These are phyloP conservation scores for Kwoniella newhampshirensis DNA, from an alignment of 768 basidiomycete species.

Conservation along the genomic window DNA sequence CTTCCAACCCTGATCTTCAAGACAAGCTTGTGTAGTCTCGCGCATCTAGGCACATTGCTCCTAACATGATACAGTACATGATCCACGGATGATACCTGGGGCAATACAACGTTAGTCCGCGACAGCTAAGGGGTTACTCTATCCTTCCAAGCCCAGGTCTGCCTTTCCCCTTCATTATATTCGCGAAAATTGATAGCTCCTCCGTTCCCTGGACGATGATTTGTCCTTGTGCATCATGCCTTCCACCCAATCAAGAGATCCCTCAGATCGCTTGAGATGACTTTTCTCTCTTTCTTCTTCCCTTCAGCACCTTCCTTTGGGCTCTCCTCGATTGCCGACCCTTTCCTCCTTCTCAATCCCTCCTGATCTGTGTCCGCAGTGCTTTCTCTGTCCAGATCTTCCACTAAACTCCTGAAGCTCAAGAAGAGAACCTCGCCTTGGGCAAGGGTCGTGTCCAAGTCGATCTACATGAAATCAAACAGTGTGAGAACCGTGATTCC, in stretches of 20 bases:
- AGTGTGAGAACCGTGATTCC: neutral
- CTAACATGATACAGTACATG: too few relatives aligned
- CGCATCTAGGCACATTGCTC: too few relatives aligned
- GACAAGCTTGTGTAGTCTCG: too few relatives aligned
- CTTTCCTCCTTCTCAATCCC: constrained; percentile 9
- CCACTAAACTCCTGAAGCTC: constrained; percentile 82
- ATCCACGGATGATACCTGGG: too few relatives aligned
- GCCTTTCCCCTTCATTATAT: too few relatives aligned
- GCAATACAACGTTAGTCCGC: too few relatives aligned
- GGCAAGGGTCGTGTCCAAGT: constrained; percentile 88
- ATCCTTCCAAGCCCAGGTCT: too few relatives aligned
- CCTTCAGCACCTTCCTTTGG: neutral
- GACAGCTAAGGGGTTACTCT: too few relatives aligned
- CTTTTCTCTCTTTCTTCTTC: constrained; percentile 9
- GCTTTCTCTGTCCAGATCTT: constrained; percentile 69
- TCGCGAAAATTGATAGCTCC: neutral
- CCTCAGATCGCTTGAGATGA: constrained; percentile 19
- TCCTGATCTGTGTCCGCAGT: constrained; percentile 6
- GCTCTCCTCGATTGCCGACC: neutral
- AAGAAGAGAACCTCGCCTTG: constrained; percentile 97
- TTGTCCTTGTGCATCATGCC: neutral
- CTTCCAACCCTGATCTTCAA: too few relatives aligned
- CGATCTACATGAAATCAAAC: constrained; percentile 58
- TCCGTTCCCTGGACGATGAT: too few relatives aligned
- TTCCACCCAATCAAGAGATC: constrained; percentile 20